Percentiles rank a stretch among this genome's conserved stretches.
phyloP scores from a whole-genome alignment of 306 rosid species.

The Boehmeria nivea region DNA sequence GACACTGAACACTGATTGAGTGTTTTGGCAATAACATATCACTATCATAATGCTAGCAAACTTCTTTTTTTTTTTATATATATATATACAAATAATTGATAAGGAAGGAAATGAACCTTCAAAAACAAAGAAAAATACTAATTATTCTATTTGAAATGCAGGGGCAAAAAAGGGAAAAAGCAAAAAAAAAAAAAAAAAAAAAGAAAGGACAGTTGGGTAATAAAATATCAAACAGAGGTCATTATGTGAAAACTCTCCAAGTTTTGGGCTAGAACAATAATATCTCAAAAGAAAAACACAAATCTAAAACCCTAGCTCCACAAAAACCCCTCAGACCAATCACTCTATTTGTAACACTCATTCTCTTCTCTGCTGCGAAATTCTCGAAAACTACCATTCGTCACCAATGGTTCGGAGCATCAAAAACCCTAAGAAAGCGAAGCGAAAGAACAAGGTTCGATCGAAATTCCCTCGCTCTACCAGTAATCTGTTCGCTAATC shows the following conservation, averaged over 20 bases:
- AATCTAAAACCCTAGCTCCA: constrained; percentile 21
- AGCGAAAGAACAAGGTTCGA: constrained; percentile 73
- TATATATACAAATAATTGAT: too few relatives aligned
- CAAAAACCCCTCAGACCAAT: constrained; percentile 16
- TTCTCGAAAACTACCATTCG: too few relatives aligned
- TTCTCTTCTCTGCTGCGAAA: neutral
- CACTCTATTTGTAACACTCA: too few relatives aligned
- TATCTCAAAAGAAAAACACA: neutral
- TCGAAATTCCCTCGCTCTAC: neutral
- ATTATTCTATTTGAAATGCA: too few relatives aligned
- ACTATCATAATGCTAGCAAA: too few relatives aligned
- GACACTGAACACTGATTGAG: too few relatives aligned
- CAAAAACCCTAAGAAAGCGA: constrained; percentile 60
- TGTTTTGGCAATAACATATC: too few relatives aligned
- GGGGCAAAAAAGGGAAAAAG: neutral
- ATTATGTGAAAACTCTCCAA: neutral
- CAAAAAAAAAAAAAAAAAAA: neutral
- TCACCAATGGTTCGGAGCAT: constrained; percentile 63
- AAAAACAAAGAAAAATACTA: too few relatives aligned
- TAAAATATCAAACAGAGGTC: neutral
- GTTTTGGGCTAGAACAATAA: neutral
- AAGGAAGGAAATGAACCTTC: too few relatives aligned
- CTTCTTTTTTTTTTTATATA: too few relatives aligned
- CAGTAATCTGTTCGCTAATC: neutral
- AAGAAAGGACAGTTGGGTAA: neutral